A percentile compares a stretch with the other conserved stretches of the same genome.
phyloP scores from a whole-genome alignment of 768 basidiomycete genomes.

The Amanita exitialis region DNA sequence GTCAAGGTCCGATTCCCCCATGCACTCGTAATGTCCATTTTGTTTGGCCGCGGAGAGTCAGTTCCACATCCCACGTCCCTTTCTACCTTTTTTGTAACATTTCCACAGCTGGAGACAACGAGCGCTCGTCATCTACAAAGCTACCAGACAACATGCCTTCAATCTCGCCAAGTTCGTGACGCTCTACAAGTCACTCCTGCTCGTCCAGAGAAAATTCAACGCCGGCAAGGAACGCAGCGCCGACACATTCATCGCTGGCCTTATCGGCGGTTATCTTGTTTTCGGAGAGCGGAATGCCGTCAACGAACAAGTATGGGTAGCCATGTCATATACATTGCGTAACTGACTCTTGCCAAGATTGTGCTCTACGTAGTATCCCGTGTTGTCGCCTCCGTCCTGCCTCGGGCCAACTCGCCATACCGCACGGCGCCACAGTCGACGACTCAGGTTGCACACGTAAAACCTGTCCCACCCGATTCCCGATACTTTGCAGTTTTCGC shows the following conservation, averaged over 20 bases:
- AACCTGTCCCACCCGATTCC: conserved; percentile 77
- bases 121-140: conserved; percentile 56
- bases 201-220: conserved; percentile 75
- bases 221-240: conserved; percentile 70
- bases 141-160: conserved; percentile 84
- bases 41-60: conserved; percentile 89
- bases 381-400: conserved; percentile 85
- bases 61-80: conserved; percentile 21
- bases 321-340: conserved; percentile 1
- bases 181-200: conserved; percentile 78
- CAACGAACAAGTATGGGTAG: conserved; percentile 73
- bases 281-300: conserved; percentile 83
- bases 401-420: conserved; percentile 56
- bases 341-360: conserved; percentile 42
- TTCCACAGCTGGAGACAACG: conserved; percentile 60
- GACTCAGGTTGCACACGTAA: conserved; percentile 31
- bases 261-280: conserved; percentile 84
- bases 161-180: conserved; percentile 94
- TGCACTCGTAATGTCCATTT: conserved; percentile 90
- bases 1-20: conserved; percentile 92
- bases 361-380: conserved; percentile 94
- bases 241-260: conserved; percentile 89
- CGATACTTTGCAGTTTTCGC: conserved; percentile 82
- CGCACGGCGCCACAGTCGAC: conserved; percentile 31
- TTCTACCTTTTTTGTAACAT: conserved; percentile 7